A percentile compares a stretch with the other conserved stretches of the same genome.
Conservation (phyloP, 352 stramenopile species). For the Pythium rishiriense region DNA sequence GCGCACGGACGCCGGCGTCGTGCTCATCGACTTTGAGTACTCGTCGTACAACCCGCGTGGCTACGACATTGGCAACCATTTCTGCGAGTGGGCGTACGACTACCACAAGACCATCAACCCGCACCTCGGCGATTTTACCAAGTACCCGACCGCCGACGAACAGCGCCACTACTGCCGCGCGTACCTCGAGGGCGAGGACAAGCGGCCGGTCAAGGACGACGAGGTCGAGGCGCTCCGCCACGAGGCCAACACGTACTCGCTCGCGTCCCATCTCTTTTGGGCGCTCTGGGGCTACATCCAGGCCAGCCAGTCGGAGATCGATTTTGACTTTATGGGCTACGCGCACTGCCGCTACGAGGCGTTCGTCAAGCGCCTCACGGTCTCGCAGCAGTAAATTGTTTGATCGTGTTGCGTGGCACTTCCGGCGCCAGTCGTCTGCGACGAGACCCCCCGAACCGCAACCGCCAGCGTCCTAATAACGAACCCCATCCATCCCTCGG, state of each 20-base stretch:
- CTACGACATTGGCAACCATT: slow-evolving; percentile 93
- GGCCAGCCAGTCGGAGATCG: slow-evolving; percentile 84
- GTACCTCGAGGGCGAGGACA: slow-evolving; percentile 57
- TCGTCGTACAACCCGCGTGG: slow-evolving; percentile 90
- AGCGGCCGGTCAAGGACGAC: slow-evolving; percentile 43
- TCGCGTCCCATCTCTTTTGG: slow-evolving; percentile 91
- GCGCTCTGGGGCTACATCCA: slow-evolving; percentile 91
- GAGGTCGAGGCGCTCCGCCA: slow-evolving; percentile 60
- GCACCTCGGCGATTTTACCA: slow-evolving; percentile 71
- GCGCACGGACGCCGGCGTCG: slow-evolving; percentile 59
- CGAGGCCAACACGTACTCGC: slow-evolving; percentile 83
- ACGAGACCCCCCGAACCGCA: neutral
- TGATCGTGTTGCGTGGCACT: neutral
- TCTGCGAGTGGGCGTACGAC: slow-evolving; percentile 86
- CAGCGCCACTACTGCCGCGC: slow-evolving; percentile 70
- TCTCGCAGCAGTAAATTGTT: slow-evolving; percentile 35
- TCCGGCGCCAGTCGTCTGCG: neutral
- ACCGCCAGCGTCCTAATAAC: neutral
- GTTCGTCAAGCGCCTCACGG: slow-evolving; percentile 63
- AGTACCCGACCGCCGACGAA: slow-evolving; percentile 66
- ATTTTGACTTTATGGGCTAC: slow-evolving; percentile 93
- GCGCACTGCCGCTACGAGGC: slow-evolving; percentile 68
- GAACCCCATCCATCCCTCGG: neutral
- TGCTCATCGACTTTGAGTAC: slow-evolving; percentile 95
- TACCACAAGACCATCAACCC: slow-evolving; percentile 84